A percentile compares a stretch with the other conserved stretches of the same genome.
phyloP scores from a whole-genome alignment of 1,139 yeast genomes.

The Magnusiomyces sp. region DNA sequence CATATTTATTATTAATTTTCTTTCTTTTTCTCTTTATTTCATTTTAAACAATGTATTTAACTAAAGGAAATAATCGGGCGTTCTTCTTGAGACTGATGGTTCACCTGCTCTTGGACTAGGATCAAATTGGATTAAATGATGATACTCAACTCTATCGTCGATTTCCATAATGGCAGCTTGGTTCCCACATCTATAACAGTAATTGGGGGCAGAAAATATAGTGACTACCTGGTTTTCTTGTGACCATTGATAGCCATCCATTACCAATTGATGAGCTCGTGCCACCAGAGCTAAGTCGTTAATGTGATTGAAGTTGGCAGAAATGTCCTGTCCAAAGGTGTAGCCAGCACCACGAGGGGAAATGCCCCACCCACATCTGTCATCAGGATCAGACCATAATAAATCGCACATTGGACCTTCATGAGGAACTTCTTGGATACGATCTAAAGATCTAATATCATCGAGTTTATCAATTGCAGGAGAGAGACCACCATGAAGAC shows the following conservation, averaged over 20 bases:
- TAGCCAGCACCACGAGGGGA: constrained; percentile 98
- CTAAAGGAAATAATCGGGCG: constrained; percentile 94
- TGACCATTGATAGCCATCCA: constrained; percentile 84
- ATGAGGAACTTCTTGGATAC: constrained; percentile 96
- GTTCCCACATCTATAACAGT: constrained; percentile 95
- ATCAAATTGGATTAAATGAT: constrained; percentile 78
- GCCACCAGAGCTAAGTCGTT: constrained; percentile 84
- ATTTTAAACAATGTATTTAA: not conserved
- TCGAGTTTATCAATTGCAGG: constrained; percentile 88
- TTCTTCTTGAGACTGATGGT: constrained; percentile 89
- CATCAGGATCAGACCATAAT: constrained; percentile 97
- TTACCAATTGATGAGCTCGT: constrained; percentile 94
- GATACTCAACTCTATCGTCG: constrained; percentile 51
- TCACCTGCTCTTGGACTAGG: constrained; percentile 95
- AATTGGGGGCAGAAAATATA: constrained; percentile 96
- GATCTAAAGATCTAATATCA: constrained; percentile 76
- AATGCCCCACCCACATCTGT: constrained; percentile 92
- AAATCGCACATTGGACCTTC: constrained; percentile 99
- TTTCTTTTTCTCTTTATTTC: too few species aligned
- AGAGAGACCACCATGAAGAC: constrained; percentile 94
- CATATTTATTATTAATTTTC: too few species aligned
- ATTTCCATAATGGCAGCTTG: constrained; percentile 99
- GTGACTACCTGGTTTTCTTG: constrained; percentile 66
- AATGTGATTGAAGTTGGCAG: constrained; percentile 67
- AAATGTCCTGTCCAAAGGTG: constrained; percentile 84